Evolutionary conservation across 306 rosid genomes (phyloP).

Genomic region (Malus orientalis): DNA sequence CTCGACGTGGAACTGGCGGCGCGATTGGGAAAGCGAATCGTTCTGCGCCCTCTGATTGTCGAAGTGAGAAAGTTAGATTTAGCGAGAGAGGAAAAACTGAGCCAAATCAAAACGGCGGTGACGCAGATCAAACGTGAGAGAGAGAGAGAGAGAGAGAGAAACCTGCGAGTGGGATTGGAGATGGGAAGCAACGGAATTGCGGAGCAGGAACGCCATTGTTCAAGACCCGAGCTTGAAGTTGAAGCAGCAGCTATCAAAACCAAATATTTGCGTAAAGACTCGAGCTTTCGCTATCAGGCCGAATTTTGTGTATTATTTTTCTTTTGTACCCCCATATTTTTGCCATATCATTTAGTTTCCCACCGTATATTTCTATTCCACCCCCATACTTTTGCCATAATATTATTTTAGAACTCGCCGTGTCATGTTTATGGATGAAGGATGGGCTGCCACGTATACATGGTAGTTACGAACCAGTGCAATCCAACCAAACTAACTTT

Average conservation of each 20-base stretch:
- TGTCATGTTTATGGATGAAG: not conserved
- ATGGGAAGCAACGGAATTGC: constrained; percentile 53
- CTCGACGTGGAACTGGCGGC: constrained; percentile 69
- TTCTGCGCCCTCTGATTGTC: constrained; percentile 29
- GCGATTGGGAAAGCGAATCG: constrained; percentile 36
- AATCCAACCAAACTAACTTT: not conserved
- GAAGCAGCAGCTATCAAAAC: not conserved
- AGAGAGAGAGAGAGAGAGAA: not conserved
- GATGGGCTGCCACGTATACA: constrained; percentile 4
- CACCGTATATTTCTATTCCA: too few relatives aligned
- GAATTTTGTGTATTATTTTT: not conserved
- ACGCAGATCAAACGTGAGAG: not conserved
- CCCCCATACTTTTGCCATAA: too few relatives aligned
- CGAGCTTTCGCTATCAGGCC: not conserved
- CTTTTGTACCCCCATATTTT: not conserved
- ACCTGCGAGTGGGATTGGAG: constrained; percentile 60
- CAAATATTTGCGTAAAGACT: not conserved
- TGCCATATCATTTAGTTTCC: not conserved
- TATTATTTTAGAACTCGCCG: too few relatives aligned
- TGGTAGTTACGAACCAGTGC: not conserved
- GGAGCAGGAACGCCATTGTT: constrained; percentile 67
- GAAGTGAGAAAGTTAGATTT: constrained; percentile 2
- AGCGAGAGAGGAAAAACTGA: not conserved
- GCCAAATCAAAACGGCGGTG: not conserved
- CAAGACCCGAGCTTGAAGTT: not conserved